Conservation (phyloP, 106 monocot genomes). For the Acorus gramineus region DNA sequence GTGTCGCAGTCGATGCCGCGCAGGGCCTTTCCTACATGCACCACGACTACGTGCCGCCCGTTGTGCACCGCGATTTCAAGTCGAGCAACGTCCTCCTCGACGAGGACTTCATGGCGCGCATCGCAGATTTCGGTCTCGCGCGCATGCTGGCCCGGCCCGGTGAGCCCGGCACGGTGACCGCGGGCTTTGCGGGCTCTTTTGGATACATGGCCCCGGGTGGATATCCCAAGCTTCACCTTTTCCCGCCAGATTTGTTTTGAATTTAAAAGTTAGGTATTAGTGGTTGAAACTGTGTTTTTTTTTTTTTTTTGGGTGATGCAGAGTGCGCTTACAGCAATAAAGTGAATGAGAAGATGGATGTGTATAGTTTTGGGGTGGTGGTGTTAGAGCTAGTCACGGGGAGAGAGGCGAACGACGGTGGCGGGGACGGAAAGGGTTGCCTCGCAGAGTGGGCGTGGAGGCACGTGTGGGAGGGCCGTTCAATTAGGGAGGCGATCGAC, state of each 20-base stretch:
- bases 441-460: background rate
- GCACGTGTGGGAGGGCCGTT: no score
- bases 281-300: no score
- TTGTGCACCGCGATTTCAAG: slow-evolving; percentile 49
- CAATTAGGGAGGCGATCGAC: no score
- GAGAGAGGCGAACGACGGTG: slow-evolving; percentile 9
- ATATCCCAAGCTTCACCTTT: background rate
- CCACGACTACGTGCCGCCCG: slow-evolving; percentile 24
- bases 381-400: slow-evolving; percentile 25
- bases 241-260: background rate
- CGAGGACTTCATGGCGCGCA: slow-evolving; percentile 31
- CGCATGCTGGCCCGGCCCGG: slow-evolving; percentile 28
- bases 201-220: slow-evolving; percentile 88
- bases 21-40: slow-evolving; percentile 54
- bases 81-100: slow-evolving; percentile 60
- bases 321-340: slow-evolving; percentile 12
- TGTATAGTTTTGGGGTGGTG: slow-evolving; percentile 32
- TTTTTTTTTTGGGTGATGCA: background rate
- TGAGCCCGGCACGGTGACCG: slow-evolving; percentile 35
- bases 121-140: slow-evolving; percentile 55
- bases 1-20: slow-evolving; percentile 36
- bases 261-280: no score
- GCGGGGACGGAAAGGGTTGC: background rate
- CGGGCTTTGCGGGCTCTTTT: slow-evolving; percentile 37
- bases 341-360: slow-evolving; percentile 31